These are phyloP conservation scores for Corylus americana DNA, from an alignment of 306 rosid species.

Conservation along the genomic window DNA sequence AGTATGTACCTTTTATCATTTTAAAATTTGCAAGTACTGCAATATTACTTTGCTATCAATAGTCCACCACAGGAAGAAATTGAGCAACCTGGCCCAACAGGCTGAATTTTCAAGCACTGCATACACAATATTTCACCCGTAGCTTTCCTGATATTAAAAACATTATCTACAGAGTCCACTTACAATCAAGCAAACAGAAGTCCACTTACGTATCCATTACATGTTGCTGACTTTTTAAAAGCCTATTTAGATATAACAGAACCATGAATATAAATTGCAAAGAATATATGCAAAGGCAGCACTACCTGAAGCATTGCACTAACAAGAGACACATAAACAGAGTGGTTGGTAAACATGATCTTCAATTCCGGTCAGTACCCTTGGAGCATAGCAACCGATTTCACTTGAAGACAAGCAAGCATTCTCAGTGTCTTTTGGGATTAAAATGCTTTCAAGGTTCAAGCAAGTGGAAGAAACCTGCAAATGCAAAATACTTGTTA, in stretches of 20 bases:
- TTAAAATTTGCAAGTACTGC: constrained; percentile 67
- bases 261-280: constrained; percentile 5
- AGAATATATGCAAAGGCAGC: neutral
- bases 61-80: constrained; percentile 67
- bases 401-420: constrained; percentile 50
- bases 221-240: neutral
- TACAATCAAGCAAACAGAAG: constrained; percentile 14
- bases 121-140: constrained; percentile 74
- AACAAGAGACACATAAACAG: constrained; percentile 40
- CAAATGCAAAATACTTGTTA: no score
- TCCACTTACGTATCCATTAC: no score
- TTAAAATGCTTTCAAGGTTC: constrained; percentile 63
- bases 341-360: constrained; percentile 32
- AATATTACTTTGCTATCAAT: constrained; percentile 65
- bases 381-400: constrained; percentile 51
- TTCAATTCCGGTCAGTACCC: constrained; percentile 42
- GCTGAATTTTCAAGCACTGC: constrained; percentile 33
- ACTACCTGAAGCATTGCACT: constrained; percentile 13
- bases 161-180: neutral
- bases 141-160: constrained; percentile 36
- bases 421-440: constrained; percentile 58
- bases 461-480: constrained; percentile 56
- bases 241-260: neutral
- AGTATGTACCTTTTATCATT: constrained; percentile 68
- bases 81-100: constrained; percentile 59